Percentiles rank a stretch among this genome's conserved stretches.
phyloP scores from a whole-genome alignment of 192 early-diverging fungal species.

The Paraglomus brasilianum region DNA sequence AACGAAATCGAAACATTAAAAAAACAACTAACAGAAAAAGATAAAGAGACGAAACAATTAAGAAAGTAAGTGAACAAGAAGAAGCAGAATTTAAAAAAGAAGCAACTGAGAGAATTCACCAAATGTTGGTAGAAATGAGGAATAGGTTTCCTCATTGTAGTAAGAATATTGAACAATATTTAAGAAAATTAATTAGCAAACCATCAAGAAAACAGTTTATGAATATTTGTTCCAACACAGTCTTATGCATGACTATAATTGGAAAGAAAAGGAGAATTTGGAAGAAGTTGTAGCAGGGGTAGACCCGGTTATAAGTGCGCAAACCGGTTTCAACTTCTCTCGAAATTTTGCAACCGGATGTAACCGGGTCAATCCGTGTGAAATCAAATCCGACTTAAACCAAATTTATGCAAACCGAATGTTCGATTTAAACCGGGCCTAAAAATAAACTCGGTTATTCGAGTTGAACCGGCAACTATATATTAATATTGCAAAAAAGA shows the following conservation, averaged over 20 bases:
- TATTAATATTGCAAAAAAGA: too few relatives aligned
- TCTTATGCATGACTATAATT: neutral
- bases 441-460: too few relatives aligned
- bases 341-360: too few relatives aligned
- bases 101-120: slow-evolving; percentile 9
- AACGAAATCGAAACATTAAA: neutral
- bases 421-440: too few relatives aligned
- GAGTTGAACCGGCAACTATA: too few relatives aligned
- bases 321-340: too few relatives aligned
- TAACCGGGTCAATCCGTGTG: too few relatives aligned
- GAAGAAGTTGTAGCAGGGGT: neutral
- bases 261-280: slow-evolving; percentile 1
- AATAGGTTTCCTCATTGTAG: slow-evolving; percentile 21
- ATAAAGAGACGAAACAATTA: neutral
- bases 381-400: too few relatives aligned
- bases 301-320: too few relatives aligned
- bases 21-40: slow-evolving; percentile 1
- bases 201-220: slow-evolving; percentile 9
- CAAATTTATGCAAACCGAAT: too few relatives aligned
- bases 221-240: neutral
- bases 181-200: slow-evolving; percentile 18
- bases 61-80: slow-evolving; percentile 6
- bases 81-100: slow-evolving; percentile 17
- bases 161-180: slow-evolving; percentile 16
- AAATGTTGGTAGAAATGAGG: slow-evolving; percentile 12